These are phyloP conservation scores for Amanita muscaria DNA, from an alignment of 768 basidiomycete genomes.

Conservation along the genomic window DNA sequence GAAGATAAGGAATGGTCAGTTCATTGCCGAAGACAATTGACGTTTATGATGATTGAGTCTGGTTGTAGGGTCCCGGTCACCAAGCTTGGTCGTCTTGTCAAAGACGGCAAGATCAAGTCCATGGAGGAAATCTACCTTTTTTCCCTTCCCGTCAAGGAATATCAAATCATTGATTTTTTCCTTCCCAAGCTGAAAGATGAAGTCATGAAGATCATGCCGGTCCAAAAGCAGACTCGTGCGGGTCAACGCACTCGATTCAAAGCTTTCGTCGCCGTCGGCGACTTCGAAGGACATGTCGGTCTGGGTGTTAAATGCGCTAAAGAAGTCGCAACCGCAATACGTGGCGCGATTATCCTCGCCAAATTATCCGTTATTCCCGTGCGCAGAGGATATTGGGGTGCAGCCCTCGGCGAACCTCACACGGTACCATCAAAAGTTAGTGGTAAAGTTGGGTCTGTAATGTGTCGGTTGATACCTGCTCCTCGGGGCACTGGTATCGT, in stretches of 20 bases:
- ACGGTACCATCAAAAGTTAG: constrained; percentile 98
- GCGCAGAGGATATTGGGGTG: constrained; percentile 99
- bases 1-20: constrained; percentile 98
- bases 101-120: constrained; percentile 99
- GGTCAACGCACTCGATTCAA: constrained; percentile 99
- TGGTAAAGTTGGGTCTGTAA: constrained; percentile 98
- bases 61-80: constrained; percentile 87
- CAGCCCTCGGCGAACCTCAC: constrained; percentile 97
- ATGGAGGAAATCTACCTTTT: constrained; percentile 99
- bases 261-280: constrained; percentile 99
- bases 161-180: constrained; percentile 99
- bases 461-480: constrained; percentile 97
- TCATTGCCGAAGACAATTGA: constrained; percentile 10
- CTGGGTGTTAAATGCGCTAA: constrained; percentile 99
- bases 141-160: constrained; percentile 99
- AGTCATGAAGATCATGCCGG: constrained; percentile 99
- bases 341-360: constrained; percentile 98
- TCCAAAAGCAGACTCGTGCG: constrained; percentile 99
- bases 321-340: constrained; percentile 99
- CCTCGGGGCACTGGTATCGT: constrained; percentile 99
- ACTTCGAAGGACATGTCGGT: constrained; percentile 97
- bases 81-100: constrained; percentile 97
- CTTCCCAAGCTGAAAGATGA: constrained; percentile 98
- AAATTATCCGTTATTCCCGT: constrained; percentile 98
- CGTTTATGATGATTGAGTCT: constrained; percentile 5